Conservation (phyloP, 169 alveolate genomes). For the Pseudocohnilembus persalinus region DNA sequence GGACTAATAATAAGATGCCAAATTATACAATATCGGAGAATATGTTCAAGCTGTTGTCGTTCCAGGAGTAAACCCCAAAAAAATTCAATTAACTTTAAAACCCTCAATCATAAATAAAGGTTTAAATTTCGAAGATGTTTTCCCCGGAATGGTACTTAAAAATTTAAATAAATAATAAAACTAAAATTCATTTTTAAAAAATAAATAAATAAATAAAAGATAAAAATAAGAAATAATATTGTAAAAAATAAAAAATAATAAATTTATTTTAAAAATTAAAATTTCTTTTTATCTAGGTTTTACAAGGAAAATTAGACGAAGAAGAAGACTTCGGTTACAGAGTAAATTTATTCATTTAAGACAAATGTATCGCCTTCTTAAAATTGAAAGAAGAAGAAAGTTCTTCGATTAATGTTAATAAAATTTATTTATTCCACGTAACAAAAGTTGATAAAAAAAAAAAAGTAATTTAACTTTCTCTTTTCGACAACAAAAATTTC, state of each 20-base stretch:
- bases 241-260: no score
- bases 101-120: conserved; percentile 64
- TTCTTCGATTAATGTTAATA: conserved; percentile 7
- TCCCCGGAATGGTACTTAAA: conserved; percentile 57
- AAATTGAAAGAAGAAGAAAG: conserved; percentile 41
- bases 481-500: conserved; percentile 40
- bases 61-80: conserved; percentile 54
- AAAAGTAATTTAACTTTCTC: conserved; percentile 20
- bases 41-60: conserved; percentile 45
- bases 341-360: conserved; percentile 52
- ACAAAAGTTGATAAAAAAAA: conserved; percentile 27
- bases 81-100: conserved; percentile 56
- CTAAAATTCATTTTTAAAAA: no score
- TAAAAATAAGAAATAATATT: no score
- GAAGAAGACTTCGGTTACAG: conserved; percentile 63
- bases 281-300: no score
- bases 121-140: conserved; percentile 48
- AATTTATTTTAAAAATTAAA: no score
- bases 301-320: conserved; percentile 61
- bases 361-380: conserved; percentile 53
- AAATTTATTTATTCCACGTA: background rate
- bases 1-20: conserved; percentile 56
- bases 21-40: conserved; percentile 58
- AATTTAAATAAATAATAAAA: no score
- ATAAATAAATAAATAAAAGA: no score